Evolutionary conservation across 2,329 filamentous ascomycete genomes (phyloP).

Genomic region (Botrytis elliptica): DNA sequence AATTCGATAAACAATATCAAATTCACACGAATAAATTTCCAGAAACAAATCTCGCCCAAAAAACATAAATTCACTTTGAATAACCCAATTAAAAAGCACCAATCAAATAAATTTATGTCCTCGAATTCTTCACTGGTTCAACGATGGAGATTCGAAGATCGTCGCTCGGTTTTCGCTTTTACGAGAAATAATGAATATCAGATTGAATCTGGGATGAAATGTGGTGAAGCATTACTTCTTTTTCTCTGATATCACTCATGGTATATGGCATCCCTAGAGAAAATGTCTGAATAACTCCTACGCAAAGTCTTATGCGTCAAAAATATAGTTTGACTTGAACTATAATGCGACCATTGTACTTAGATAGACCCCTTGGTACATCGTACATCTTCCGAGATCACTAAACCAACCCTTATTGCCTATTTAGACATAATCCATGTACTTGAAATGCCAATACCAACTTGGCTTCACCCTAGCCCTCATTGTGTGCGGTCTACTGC

Average conservation of each 20-base stretch:
- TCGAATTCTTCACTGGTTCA: background rate
- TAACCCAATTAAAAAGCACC: too few relatives aligned
- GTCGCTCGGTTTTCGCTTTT: background rate
- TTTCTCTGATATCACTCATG: background rate
- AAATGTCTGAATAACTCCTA: background rate
- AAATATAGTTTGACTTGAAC: background rate
- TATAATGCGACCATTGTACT: background rate
- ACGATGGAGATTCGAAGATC: background rate
- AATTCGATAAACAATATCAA: too few relatives aligned
- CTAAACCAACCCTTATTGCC: background rate
- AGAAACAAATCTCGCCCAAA: too few relatives aligned
- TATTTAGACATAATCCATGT: too few relatives aligned
- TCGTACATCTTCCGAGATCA: background rate
- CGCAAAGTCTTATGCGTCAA: background rate
- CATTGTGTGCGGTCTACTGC: background rate
- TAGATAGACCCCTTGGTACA: background rate
- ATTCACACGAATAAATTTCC: background rate
- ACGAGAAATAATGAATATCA: background rate
- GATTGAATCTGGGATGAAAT: background rate
- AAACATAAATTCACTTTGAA: background rate
- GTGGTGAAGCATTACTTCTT: background rate
- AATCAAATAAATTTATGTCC: background rate
- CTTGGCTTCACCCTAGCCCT: fast-evolving
- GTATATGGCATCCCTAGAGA: fast-evolving
- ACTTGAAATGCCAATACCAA: too few relatives aligned